A percentile compares a stretch with the other conserved stretches of the same genome.
Conservation (phyloP, 2,329 filamentous ascomycete species). For the Monosporascus sp. region DNA sequence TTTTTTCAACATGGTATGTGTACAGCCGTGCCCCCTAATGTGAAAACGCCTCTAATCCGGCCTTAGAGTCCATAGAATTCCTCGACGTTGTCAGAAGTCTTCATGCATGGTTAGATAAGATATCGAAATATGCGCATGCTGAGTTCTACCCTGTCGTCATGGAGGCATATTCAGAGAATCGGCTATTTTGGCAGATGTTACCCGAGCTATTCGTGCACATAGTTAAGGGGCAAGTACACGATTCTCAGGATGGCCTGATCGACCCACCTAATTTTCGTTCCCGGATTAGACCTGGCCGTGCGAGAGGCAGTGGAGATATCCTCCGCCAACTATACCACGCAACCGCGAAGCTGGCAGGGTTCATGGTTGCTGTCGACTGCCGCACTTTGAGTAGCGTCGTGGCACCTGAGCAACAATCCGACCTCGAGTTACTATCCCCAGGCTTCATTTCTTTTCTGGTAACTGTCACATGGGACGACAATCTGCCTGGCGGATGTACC, state of each 20-base stretch:
- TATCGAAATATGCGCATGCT: slow-evolving; percentile 36
- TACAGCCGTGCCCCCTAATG: not conserved
- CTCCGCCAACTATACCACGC: slow-evolving; percentile 29
- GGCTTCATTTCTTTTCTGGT: slow-evolving; percentile 44
- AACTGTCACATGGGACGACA: slow-evolving; percentile 28
- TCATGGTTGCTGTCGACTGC: slow-evolving; percentile 48
- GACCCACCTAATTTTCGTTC: slow-evolving; percentile 4
- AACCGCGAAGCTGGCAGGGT: slow-evolving; percentile 47
- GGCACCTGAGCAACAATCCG: slow-evolving; percentile 23
- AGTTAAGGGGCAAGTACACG: slow-evolving; percentile 35
- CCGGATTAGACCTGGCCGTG: slow-evolving; percentile 18
- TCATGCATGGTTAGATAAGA: slow-evolving; percentile 46
- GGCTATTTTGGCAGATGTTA: slow-evolving; percentile 47
- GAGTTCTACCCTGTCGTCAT: slow-evolving; percentile 31
- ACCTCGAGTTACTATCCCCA: slow-evolving; percentile 37
- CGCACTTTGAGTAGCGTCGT: slow-evolving; percentile 24
- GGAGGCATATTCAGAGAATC: slow-evolving; percentile 40
- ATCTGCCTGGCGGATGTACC: slow-evolving; percentile 24
- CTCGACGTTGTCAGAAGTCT: slow-evolving; percentile 40
- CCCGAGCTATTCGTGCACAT: slow-evolving; percentile 44
- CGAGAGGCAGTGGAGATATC: slow-evolving; percentile 22
- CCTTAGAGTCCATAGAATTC: slow-evolving; percentile 37
- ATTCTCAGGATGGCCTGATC: not conserved
- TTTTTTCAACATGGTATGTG: slow-evolving; percentile 26
- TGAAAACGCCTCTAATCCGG: slow-evolving; percentile 24